Conservation (phyloP, 345 rosid genomes). For the Corymbia maculata region DNA sequence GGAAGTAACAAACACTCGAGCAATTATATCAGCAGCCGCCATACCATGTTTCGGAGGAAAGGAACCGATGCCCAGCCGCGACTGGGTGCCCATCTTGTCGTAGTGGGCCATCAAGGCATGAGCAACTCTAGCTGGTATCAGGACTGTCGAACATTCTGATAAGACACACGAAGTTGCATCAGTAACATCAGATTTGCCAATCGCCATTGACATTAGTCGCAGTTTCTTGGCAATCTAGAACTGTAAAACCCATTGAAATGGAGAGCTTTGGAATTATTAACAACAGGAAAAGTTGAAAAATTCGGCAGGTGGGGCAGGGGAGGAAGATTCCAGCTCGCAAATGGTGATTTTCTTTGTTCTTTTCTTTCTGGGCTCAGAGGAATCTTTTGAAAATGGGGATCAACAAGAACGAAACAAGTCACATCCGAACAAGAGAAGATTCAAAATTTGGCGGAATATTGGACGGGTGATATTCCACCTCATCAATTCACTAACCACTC, state of each 20-base stretch:
- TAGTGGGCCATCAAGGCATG: constrained; percentile 71
- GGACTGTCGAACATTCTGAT: constrained; percentile 64
- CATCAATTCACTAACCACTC: neutral
- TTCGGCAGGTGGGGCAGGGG: neutral
- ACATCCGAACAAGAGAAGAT: neutral
- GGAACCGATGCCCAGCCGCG: constrained; percentile 15
- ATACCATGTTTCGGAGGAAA: neutral
- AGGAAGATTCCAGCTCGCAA: neutral
- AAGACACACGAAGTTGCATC: neutral
- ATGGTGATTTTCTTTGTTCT: neutral
- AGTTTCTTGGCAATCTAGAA: neutral
- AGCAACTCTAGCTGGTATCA: constrained; percentile 79
- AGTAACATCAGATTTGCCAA: neutral
- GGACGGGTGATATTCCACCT: neutral
- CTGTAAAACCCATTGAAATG: neutral
- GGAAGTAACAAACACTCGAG: neutral
- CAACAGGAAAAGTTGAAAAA: neutral
- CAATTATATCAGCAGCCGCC: neutral
- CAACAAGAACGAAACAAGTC: neutral
- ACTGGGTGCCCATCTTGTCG: constrained; percentile 50
- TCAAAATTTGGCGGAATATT: neutral
- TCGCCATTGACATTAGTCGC: neutral
- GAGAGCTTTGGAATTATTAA: neutral
- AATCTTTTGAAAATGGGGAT: neutral
- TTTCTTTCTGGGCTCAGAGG: neutral